Evolutionary conservation across 352 stramenopile species (phyloP).

Genomic region (Pilasporangium apinafurcum): DNA sequence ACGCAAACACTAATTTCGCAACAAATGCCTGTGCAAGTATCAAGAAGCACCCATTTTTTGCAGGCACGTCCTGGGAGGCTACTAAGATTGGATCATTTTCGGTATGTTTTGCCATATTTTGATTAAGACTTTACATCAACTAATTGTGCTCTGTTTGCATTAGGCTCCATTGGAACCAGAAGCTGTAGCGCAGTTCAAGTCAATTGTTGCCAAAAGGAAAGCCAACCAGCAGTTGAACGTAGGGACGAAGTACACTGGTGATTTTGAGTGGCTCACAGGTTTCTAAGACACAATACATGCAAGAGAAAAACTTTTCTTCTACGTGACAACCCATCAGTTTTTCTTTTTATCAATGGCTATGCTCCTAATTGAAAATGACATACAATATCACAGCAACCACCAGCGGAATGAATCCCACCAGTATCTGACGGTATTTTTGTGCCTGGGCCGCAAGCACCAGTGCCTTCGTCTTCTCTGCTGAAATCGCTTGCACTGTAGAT

Average conservation of each 20-base stretch:
- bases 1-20: conserved; percentile 30
- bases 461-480: conserved; percentile 30
- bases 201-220: conserved; percentile 50
- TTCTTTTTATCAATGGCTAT: conserved; percentile 3
- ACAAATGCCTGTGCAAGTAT: conserved; percentile 59
- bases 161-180: conserved; percentile 71
- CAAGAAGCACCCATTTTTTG: conserved; percentile 80
- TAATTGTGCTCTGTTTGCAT: neutral
- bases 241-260: conserved; percentile 56
- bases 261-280: conserved; percentile 68
- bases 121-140: neutral
- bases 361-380: conserved; percentile 35
- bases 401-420: conserved; percentile 47
- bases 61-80: conserved; percentile 75
- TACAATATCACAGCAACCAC: conserved; percentile 49
- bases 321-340: conserved; percentile 1
- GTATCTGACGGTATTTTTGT: conserved; percentile 47
- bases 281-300: conserved; percentile 31
- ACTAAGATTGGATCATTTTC: conserved; percentile 77
- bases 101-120: conserved; percentile 23
- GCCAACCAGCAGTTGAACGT: conserved; percentile 61
- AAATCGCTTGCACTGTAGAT: conserved; percentile 27
- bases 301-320: conserved; percentile 3
- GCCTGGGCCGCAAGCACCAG: conserved; percentile 38
- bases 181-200: conserved; percentile 64